Percentiles rank a stretch among this genome's conserved stretches.
Evolutionary conservation across 2,329 filamentous ascomycete genomes (phyloP).

Genomic region (Sporothrix mexicana): DNA sequence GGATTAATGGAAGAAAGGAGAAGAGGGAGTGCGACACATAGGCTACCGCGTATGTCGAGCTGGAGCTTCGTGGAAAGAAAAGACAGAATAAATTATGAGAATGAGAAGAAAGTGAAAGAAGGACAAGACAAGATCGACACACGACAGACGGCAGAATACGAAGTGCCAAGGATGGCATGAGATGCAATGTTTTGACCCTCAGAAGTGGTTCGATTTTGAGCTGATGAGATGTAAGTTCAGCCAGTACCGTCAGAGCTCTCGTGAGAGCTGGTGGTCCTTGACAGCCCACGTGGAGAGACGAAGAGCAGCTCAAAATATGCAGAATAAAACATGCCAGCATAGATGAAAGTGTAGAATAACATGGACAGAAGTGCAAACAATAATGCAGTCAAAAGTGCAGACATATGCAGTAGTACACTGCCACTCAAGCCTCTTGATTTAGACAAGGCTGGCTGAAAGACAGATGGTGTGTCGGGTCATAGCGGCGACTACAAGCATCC

Average conservation of each 20-base stretch:
- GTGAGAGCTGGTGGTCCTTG: background rate
- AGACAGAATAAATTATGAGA: too few relatives aligned
- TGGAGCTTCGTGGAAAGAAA: background rate
- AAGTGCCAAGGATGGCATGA: constrained; percentile 6
- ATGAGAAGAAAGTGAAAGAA: background rate
- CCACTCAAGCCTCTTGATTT: background rate
- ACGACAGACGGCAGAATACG: constrained; percentile 13
- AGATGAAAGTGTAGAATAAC: background rate
- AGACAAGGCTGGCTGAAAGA: constrained; percentile 16
- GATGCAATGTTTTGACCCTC: background rate
- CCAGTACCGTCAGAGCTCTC: too few relatives aligned
- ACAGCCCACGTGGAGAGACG: background rate
- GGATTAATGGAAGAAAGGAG: background rate
- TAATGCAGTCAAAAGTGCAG: background rate
- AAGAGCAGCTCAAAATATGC: background rate
- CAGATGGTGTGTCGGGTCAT: background rate
- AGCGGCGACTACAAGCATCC: background rate
- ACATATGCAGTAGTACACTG: background rate
- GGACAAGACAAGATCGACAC: background rate
- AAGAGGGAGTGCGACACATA: constrained; percentile 5
- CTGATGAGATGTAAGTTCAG: background rate
- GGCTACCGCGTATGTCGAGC: background rate
- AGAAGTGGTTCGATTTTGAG: background rate
- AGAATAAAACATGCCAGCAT: background rate
- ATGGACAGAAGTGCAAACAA: constrained; percentile 1